Conservation (phyloP, 75 land plant genomes). For the Pinus albicaulis region DNA sequence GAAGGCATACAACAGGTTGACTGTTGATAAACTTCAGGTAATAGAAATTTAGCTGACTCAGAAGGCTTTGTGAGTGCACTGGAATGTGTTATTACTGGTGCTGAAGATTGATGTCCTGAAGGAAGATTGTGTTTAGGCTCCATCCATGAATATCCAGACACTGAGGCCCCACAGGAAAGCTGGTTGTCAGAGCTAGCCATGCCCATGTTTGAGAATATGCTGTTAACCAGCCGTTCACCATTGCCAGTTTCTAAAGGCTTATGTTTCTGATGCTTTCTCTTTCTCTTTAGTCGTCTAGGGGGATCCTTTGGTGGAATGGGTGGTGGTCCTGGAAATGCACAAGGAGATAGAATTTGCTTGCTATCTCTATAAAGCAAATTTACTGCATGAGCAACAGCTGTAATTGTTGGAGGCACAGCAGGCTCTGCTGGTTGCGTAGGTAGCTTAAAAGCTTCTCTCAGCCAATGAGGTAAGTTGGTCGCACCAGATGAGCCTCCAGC, state of each 20-base stretch:
- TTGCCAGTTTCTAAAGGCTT: slow-evolving; percentile 3
- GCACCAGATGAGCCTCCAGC: slow-evolving; percentile 20
- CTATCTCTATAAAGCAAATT: slow-evolving; percentile 70
- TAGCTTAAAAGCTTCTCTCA: slow-evolving; percentile 79
- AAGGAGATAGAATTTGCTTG: slow-evolving; percentile 67
- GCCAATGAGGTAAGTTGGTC: slow-evolving; percentile 92
- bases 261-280: slow-evolving; percentile 24
- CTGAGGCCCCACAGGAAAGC: slow-evolving; percentile 4
- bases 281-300: slow-evolving; percentile 45
- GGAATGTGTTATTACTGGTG: not conserved
- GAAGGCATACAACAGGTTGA: slow-evolving; percentile 8
- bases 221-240: slow-evolving; percentile 9
- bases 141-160: slow-evolving; percentile 7
- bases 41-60: slow-evolving; percentile 3
- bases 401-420: slow-evolving; percentile 70
- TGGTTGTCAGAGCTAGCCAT: slow-evolving; percentile 19
- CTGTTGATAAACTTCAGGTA: slow-evolving; percentile 4
- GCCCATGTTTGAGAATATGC: slow-evolving; percentile 18
- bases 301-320: slow-evolving; percentile 68
- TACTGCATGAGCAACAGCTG: slow-evolving; percentile 89
- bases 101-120: not conserved
- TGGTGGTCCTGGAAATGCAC: slow-evolving; percentile 64
- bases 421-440: slow-evolving; percentile 49
- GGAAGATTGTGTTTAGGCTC: slow-evolving; percentile 14
- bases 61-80: not conserved